Evolutionary conservation across 2,329 filamentous ascomycete species (phyloP), one percentile per base, ranked within the genome.

Genomic region (Aspergillus terreus): DNA sequence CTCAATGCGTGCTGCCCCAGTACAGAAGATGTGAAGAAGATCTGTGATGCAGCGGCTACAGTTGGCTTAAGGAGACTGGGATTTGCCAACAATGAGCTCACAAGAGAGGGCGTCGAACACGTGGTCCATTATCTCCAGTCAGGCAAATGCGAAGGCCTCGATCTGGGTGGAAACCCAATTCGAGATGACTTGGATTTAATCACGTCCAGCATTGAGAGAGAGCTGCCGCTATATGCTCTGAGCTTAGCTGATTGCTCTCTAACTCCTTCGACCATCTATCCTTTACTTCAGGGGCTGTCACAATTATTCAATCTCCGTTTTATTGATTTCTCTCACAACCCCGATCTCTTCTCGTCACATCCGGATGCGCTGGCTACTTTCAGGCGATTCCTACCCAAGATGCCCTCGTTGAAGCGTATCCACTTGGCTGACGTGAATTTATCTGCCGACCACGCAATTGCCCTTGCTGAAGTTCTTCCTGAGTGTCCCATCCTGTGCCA

Each of bases 301-400:
- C 83, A 80, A 58, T 75, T 96, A 50, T 78, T 80, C 2, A 82
- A 86, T 57, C 87, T 96, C 65, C 85, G 88, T 17, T 96, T 96
- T 66, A 83, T 99, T 53, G 94, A 97, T 67, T 77, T 99, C 33
- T 96, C 90, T 4, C 90, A 96, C 63, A 97, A 97, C 61, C 87
- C 81, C 30, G 84, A 83, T 17, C 78, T 99, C 14, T 96, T 95
- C 66, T 81, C 84, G 47, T 78, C 78, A 3, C 78, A 86, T 40
- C 85, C 88, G n/a, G 90, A 83, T 63, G 88, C 88, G 2, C 78
- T 94, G 32, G 80, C 82, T 4, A 74, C 90, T 3, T 77, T 97
- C 50, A 81, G 94, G 61, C 89, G 88, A 73, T 94, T 92, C 66
- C 77, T 97, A 50, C 92, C 92, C 3, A 86, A 90, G 68, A 81